Evolutionary conservation across 139 green algal genomes (phyloP), one percentile per base, ranked within the genome.

Genomic region (Monoraphidium neglectum): DNA sequence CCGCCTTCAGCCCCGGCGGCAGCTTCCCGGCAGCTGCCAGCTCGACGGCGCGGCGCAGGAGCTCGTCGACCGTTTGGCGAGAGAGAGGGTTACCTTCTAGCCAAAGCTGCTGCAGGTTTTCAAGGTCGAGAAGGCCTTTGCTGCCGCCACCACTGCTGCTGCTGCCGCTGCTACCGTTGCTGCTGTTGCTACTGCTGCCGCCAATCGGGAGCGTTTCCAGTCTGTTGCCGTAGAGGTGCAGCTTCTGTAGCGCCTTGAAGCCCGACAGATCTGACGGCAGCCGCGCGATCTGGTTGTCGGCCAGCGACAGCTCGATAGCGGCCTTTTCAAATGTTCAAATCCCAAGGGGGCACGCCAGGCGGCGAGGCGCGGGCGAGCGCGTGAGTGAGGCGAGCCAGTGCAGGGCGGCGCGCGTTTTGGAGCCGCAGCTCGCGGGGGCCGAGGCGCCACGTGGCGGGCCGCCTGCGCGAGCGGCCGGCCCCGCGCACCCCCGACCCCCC

Each of bases 81-180:
- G 53, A 35, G 32, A 97, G 68, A 1, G 92, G 90, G 77, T 96
- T 97, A 61, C 85, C 89, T 72, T 97, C 93, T 49, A 92, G 49
- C 92, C 92, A 97, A 15, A 92, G 28, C 46, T 71, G 62, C 32
- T 35, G 53, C 12, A 10, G 56, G 26, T 10, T 30, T 32, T 24
- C n/a, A 30, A 65, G 28, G 47, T 26, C 60, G 69, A 10, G 56
- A 30, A 63, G 8, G 56, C 56, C 56, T 30, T 18, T 12, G 56
- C n/a, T n/a, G n/a, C n/a, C n/a, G n/a, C n/a, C n/a, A 6, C 56
- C 26, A 10, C 24, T 32, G 56, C 13, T 32, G 56, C 10, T 12
- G 56, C 21, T 18, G 12, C 12, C 56, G 24, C 26, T 18, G 12
- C 26, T 18, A 6, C 26, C n/a, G 12, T 6, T 30, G 12, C 12